A percentile compares a stretch with the other conserved stretches of the same genome.
phyloP scores from a whole-genome alignment of 768 basidiomycete genomes.

The Cantharellus anzutake region DNA sequence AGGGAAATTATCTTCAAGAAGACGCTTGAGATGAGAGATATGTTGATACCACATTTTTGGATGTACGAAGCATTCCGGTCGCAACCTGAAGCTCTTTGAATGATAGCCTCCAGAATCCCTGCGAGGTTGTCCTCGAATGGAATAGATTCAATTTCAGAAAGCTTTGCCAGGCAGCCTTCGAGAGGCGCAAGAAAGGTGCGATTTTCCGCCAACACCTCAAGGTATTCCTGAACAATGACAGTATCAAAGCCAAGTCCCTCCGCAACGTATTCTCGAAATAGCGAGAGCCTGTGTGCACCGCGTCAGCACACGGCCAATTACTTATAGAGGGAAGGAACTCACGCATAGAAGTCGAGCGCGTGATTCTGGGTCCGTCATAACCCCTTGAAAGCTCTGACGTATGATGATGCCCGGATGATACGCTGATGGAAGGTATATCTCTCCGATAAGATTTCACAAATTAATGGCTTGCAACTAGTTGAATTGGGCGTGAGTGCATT shows the following conservation, averaged over 20 bases:
- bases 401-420: slow-evolving; percentile 60
- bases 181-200: slow-evolving; percentile 54
- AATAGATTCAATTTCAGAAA: slow-evolving; percentile 41
- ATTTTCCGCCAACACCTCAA: slow-evolving; percentile 44
- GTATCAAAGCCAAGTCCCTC: slow-evolving; percentile 65
- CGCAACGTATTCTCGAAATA: slow-evolving; percentile 57
- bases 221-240: slow-evolving; percentile 61
- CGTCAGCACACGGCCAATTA: too few relatives aligned
- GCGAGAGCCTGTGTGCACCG: slow-evolving; percentile 30
- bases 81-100: slow-evolving; percentile 42
- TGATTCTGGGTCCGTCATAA: slow-evolving; percentile 48
- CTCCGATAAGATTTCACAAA: slow-evolving; percentile 62
- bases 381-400: slow-evolving; percentile 69
- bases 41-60: slow-evolving; percentile 48
- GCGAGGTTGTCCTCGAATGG: slow-evolving; percentile 36
- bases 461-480: slow-evolving; percentile 22
- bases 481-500: too few relatives aligned
- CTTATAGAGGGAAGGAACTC: slow-evolving; percentile 5
- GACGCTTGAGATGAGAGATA: slow-evolving; percentile 26
- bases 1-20: slow-evolving; percentile 22
- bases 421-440: slow-evolving; percentile 63
- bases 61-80: slow-evolving; percentile 56
- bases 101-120: slow-evolving; percentile 34
- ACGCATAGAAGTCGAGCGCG: slow-evolving; percentile 67
- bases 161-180: slow-evolving; percentile 48